These are phyloP conservation scores for Tricholoma matsutake DNA, from an alignment of 768 basidiomycete species.

Conservation along the genomic window DNA sequence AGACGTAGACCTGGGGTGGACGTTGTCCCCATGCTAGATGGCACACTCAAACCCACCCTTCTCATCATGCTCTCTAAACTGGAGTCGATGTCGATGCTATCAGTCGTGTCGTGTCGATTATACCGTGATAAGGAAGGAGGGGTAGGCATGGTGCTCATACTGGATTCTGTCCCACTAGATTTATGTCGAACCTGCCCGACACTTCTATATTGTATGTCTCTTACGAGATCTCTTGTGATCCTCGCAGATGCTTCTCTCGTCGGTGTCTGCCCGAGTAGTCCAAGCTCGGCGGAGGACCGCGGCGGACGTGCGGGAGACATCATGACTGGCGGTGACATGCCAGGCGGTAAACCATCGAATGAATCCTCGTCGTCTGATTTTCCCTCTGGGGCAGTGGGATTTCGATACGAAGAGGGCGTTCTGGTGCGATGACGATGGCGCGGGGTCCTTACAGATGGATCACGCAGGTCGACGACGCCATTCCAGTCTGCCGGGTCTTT, in stretches of 20 bases:
- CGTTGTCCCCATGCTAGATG: slow-evolving; percentile 21
- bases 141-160: slow-evolving; percentile 64
- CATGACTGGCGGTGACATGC: slow-evolving; percentile 56
- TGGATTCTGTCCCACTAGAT: slow-evolving; percentile 48
- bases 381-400: slow-evolving; percentile 20
- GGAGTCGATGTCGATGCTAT: slow-evolving; percentile 48
- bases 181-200: slow-evolving; percentile 24
- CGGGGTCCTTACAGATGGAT: slow-evolving; percentile 49
- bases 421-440: slow-evolving; percentile 21
- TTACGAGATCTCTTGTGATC: slow-evolving; percentile 64
- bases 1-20: slow-evolving; percentile 28
- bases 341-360: slow-evolving; percentile 49
- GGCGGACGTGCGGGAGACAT: slow-evolving; percentile 56
- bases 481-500: slow-evolving; percentile 57
- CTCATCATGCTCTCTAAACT: slow-evolving; percentile 72
- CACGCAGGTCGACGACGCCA: slow-evolving; percentile 70
- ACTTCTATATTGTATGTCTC: slow-evolving; percentile 44
- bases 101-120: slow-evolving; percentile 42
- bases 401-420: slow-evolving; percentile 9
- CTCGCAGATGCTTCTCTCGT: slow-evolving; percentile 67
- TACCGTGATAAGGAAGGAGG: slow-evolving; percentile 75
- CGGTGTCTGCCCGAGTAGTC: slow-evolving; percentile 60
- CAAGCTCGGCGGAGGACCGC: slow-evolving; percentile 46
- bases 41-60: slow-evolving; percentile 49
- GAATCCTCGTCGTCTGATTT: slow-evolving; percentile 47